Percentiles rank a stretch among this genome's conserved stretches.
phyloP scores from a whole-genome alignment of 768 basidiomycete genomes.

The Leccinum boreale region DNA sequence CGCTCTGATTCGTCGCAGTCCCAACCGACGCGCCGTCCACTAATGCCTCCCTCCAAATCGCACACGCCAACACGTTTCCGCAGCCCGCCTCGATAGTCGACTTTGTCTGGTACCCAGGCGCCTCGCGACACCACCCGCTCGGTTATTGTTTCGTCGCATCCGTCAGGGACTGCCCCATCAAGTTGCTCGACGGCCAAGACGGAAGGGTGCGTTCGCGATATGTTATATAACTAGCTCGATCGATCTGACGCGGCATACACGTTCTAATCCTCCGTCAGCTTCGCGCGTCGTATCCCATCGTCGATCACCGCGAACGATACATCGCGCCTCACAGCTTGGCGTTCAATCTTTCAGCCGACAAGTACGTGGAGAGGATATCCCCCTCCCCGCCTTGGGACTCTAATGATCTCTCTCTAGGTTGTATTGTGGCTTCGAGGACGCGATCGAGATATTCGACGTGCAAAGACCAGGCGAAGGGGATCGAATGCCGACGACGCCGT shows the following conservation, averaged over 20 bases:
- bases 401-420: slow-evolving; percentile 37
- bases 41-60: not conserved
- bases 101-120: slow-evolving; percentile 82
- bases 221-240: not conserved
- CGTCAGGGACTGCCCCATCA: slow-evolving; percentile 81
- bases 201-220: slow-evolving; percentile 56
- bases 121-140: slow-evolving; percentile 51
- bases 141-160: slow-evolving; percentile 83
- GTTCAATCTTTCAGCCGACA: slow-evolving; percentile 67
- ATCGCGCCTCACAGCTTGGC: slow-evolving; percentile 82
- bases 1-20: not conserved
- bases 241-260: not conserved
- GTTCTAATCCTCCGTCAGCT: slow-evolving; percentile 46
- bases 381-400: not conserved
- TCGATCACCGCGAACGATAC: slow-evolving; percentile 91
- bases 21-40: not conserved
- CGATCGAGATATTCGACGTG: slow-evolving; percentile 84
- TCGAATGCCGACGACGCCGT: slow-evolving; percentile 66
- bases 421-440: slow-evolving; percentile 84
- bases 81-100: slow-evolving; percentile 78
- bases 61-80: slow-evolving; percentile 28
- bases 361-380: slow-evolving; percentile 39
- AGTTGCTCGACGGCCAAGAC: slow-evolving; percentile 74
- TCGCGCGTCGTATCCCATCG: slow-evolving; percentile 86
- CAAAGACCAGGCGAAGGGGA: slow-evolving; percentile 68